Percentiles rank a stretch among this genome's conserved stretches.
Conservation (phyloP, 2,329 filamentous ascomycete species). For the Passalora sequoiae region DNA sequence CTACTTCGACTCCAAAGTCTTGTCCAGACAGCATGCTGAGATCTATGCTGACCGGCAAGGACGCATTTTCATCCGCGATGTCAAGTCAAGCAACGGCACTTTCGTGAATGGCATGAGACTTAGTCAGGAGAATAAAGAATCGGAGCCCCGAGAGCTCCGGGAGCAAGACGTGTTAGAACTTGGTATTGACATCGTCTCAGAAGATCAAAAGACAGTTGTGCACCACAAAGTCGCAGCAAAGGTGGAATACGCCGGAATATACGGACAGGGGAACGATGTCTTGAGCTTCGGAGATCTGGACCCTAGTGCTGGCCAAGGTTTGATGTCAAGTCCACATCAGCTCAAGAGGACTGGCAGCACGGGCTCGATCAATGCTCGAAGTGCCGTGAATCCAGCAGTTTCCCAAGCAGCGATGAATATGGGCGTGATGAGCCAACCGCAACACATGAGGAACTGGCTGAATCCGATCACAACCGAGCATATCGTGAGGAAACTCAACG, state of each 20-base stretch:
- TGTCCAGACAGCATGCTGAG: constrained; percentile 93
- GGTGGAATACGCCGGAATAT: constrained; percentile 88
- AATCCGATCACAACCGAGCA: constrained; percentile 89
- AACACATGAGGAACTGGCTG: constrained; percentile 75
- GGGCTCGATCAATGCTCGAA: constrained; percentile 52
- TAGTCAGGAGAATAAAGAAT: constrained; percentile 92
- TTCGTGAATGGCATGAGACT: constrained; percentile 91
- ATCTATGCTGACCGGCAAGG: constrained; percentile 72
- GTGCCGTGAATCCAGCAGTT: constrained; percentile 54
- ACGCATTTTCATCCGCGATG: constrained; percentile 92
- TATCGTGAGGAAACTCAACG: constrained; percentile 80
- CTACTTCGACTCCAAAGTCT: constrained; percentile 96
- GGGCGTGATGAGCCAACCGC: constrained; percentile 61
- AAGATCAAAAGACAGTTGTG: constrained; percentile 96
- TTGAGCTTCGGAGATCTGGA: constrained; percentile 91
- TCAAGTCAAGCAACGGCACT: constrained; percentile 97
- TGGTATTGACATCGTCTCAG: constrained; percentile 96
- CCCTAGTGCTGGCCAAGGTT: constrained; percentile 63
- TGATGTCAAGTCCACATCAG: constrained; percentile 61
- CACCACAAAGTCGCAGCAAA: constrained; percentile 98
- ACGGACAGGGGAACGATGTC: constrained; percentile 68
- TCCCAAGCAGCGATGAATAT: constrained; percentile 44
- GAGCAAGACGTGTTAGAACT: constrained; percentile 89
- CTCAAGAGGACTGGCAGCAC: constrained; percentile 55
- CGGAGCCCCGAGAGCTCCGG: constrained; percentile 87